phyloP scores from a whole-genome alignment of 305 asterid genomes.

The Andrographis paniculata region DNA sequence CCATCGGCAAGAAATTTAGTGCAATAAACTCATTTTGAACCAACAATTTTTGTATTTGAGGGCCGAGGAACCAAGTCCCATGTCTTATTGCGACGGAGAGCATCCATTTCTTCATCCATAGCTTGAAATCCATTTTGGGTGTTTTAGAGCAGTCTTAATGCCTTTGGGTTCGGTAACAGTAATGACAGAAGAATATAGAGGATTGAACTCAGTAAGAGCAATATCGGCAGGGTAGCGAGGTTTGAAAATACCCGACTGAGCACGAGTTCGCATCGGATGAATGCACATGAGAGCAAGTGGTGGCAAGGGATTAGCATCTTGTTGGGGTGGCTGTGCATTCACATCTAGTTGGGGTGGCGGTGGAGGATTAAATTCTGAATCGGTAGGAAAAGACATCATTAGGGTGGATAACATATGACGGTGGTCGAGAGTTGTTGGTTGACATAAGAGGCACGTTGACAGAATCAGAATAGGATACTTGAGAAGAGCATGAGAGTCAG shows the following conservation, averaged over 20 bases:
- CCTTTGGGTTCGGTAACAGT: slow-evolving; percentile 1
- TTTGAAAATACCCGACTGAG: slow-evolving; percentile 3
- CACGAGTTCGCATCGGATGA: not conserved
- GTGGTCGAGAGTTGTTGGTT: no score
- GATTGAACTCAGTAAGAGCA: not conserved
- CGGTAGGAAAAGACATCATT: no score
- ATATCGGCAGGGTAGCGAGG: slow-evolving; percentile 1
- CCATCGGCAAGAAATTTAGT: slow-evolving; percentile 5
- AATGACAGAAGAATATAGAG: not conserved
- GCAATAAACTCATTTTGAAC: slow-evolving; percentile 12
- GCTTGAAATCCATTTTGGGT: not conserved
- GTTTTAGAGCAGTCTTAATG: not conserved
- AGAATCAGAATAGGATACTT: no score
- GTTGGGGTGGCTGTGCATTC: no score
- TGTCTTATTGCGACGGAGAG: not conserved
- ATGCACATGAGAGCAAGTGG: not conserved
- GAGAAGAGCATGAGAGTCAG: no score
- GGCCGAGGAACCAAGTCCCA: slow-evolving; percentile 5
- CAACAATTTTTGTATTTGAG: not conserved
- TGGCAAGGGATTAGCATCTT: no score
- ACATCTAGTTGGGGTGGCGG: no score
- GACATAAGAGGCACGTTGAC: no score
- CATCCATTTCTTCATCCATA: not conserved
- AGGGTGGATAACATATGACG: no score
- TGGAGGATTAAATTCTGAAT: no score